A percentile compares a stretch with the other conserved stretches of the same genome.
phyloP scores from a whole-genome alignment of 805 yeast genomes.

The Nakazawaea populi region DNA sequence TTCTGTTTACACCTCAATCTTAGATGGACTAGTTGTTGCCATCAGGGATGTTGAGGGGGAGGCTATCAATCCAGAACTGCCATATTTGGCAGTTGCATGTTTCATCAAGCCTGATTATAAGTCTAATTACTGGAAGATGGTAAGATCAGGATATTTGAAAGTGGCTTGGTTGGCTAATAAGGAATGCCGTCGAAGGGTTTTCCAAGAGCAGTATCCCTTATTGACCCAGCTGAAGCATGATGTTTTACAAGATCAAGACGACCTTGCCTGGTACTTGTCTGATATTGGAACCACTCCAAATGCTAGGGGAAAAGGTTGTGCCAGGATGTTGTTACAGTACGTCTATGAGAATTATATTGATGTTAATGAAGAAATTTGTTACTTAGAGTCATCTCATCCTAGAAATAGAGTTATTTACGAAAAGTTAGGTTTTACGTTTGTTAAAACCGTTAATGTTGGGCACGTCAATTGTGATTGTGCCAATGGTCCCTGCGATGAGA shows the following conservation, averaged over 20 bases:
- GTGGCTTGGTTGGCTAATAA: slow-evolving; percentile 44
- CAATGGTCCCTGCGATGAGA: slow-evolving; percentile 22
- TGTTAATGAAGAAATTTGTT: slow-evolving; percentile 29
- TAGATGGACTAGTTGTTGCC: slow-evolving; percentile 44
- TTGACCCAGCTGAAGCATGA: slow-evolving; percentile 42
- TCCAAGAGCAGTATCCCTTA: slow-evolving; percentile 43
- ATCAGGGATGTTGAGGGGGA: slow-evolving; percentile 37
- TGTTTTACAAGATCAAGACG: slow-evolving; percentile 35
- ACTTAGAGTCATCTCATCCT: slow-evolving; percentile 44
- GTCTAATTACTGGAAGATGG: slow-evolving; percentile 39
- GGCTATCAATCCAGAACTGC: slow-evolving; percentile 15
- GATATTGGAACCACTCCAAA: slow-evolving; percentile 36
- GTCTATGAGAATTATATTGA: slow-evolving; percentile 44
- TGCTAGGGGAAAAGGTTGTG: slow-evolving; percentile 58
- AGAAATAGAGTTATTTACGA: slow-evolving; percentile 47
- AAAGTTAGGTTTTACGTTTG: slow-evolving; percentile 42
- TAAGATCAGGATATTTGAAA: slow-evolving; percentile 47
- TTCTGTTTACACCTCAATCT: slow-evolving; percentile 43
- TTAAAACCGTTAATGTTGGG: slow-evolving; percentile 35
- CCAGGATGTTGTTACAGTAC: slow-evolving; percentile 40
- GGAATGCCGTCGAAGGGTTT: slow-evolving; percentile 43
- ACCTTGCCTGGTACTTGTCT: slow-evolving; percentile 36
- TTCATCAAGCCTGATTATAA: slow-evolving; percentile 45
- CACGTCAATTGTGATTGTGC: slow-evolving; percentile 22
- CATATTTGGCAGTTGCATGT: slow-evolving; percentile 48